Base-by-base conservation (phyloP, 257 asterid species). In the Catharanthus roseus region DNA sequence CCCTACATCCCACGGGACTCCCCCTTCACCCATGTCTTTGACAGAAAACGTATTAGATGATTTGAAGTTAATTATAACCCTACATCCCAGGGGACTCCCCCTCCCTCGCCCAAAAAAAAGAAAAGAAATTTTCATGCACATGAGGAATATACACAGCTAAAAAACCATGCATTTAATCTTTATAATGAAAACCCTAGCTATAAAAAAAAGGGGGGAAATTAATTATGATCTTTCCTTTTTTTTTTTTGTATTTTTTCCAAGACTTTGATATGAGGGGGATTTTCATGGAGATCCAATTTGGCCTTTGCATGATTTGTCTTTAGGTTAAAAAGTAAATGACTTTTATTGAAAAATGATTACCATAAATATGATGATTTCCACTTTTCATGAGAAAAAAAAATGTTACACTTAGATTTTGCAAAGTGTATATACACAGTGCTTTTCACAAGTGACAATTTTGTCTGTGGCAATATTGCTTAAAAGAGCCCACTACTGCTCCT, bases 291-390 rank as follows among this genome's bases (percentile, higher is more conserved):
- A 88, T 84, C 84, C 74, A 77, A n/a, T 74, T 74, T 69, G 67
- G 42, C 39, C 19, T 53, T 62, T 79, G 61, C 75, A 86, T 88
- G 86, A 82, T 87, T 78, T 85, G 75, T 67, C 74, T 84, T 81
- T 85, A 74, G 85, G 82, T 81, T 83, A 75, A 83, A 89, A 89
- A 77, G 89, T 78, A 89, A 84, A 81, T 75, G 85, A 77, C 84
- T 84, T 87, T 88, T 77, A 77, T 82, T 82, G 86, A 67, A 79
- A 72, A 83, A 92, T 92, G 91, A 89, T 89, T 88, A 77, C 82
- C 36, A 19, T 63, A 68, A 72, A 49, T 68, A 62, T 64, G 16
- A 72, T 72, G 53, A 47, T 47, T 62, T 65, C 77, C 62, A 42
- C 77, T 78, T 75, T 80, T 67, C 69, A 69, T 74, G 75, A 74